Evolutionary conservation across 164 flowering plant species (phyloP).

Genomic region (Akebia trifoliata): DNA sequence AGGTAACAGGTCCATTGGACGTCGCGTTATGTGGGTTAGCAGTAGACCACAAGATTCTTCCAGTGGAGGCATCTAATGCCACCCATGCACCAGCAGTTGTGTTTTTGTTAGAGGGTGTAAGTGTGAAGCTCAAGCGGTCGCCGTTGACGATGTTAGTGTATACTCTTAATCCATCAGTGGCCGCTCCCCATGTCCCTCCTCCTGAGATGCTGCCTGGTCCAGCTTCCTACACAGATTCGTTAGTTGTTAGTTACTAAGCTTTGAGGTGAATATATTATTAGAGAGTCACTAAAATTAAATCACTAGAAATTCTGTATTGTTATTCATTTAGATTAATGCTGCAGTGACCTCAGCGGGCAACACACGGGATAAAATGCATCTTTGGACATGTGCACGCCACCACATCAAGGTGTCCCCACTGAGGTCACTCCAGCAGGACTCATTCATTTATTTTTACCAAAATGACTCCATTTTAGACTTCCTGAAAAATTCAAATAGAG

Average conservation of each 20-base stretch:
- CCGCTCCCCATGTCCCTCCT: slow-evolving; percentile 55
- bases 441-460: no score
- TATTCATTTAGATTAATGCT: no score
- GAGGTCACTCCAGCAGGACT: no score
- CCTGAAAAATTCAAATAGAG: no score
- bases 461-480: no score
- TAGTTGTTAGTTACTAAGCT: neutral
- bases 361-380: no score
- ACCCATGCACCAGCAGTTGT: slow-evolving; percentile 56
- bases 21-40: slow-evolving; percentile 41
- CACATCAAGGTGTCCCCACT: no score
- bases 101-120: slow-evolving; percentile 31
- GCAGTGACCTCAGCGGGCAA: no score
- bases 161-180: slow-evolving; percentile 37
- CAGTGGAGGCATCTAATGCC: slow-evolving; percentile 39
- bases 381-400: no score
- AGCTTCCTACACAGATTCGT: slow-evolving; percentile 31
- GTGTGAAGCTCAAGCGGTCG: slow-evolving; percentile 21
- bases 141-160: slow-evolving; percentile 43
- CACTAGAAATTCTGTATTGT: no score
- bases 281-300: no score
- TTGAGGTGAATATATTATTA: no score
- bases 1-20: slow-evolving; percentile 32
- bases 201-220: slow-evolving; percentile 45
- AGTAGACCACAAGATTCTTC: slow-evolving; percentile 40